Base-by-base conservation (phyloP, 768 basidiomycete genomes). In the Cantharellus anzutake region DNA sequence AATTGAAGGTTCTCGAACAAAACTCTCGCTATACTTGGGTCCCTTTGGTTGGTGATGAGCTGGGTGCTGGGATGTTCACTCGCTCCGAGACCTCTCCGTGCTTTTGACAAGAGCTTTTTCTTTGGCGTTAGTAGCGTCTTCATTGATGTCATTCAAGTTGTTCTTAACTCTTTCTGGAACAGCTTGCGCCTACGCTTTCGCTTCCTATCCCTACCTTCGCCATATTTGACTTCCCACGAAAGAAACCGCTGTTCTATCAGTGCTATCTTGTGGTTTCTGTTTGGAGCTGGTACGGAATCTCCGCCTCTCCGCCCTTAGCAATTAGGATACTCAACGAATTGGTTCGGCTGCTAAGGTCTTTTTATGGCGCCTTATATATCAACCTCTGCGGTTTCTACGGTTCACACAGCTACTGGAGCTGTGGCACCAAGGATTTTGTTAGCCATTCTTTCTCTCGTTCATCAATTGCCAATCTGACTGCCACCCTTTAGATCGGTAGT, bases 381-480 rank as follows among this genome's bases (percentile, higher is more conserved):
- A 42, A 62, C 35, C 65, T 67, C 42, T 63, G 63, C 20, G 70
- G 68, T 55, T 70, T 69, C 57, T 65, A 63, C 57, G 57, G 53
- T 42, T 50, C 58, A 2, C 52, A 58, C 2, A 16, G 60, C 5
- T 16, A 55, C 3, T 41, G 62, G 2, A 60, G 63, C 7, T 74
- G 72, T 58, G 66, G 66, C 1, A 57, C 51, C 4, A 68, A 69
- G 56, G 72, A 72, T 56, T 74, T 71, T 62, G 66, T 67, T 38
- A 51, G 65, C 61, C 20, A n/a, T 37, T 60, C 48, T 34, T 37
- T 14, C 38, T 29, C 55, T 59, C 57, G 7, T n/a, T 58, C 35
- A 14, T 14, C 7, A 41, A 39, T 16, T 58, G 7, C 48, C 5
- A 58, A 58, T 41, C 2, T 7, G 7, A 44, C 60, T 4, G 11